A percentile compares a stretch with the other conserved stretches of the same genome.
Conservation (phyloP, 139 green algal genomes). For the Haematococcus sp. region DNA sequence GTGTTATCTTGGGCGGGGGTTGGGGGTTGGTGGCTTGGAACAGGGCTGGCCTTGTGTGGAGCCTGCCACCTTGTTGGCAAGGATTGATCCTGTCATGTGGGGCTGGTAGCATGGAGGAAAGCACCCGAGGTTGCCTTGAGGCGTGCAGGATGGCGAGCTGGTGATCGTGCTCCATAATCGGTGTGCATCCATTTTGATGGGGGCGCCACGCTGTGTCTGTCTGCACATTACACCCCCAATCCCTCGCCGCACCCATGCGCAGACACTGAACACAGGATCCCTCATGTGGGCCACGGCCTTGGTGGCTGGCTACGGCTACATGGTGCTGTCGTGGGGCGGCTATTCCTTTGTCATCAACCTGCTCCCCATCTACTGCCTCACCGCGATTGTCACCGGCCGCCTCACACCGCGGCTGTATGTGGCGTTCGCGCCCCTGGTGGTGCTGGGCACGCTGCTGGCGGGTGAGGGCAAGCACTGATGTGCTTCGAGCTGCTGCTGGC, state of each 20-base stretch:
- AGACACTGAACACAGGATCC: constrained; percentile 88
- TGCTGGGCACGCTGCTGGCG: constrained; percentile 75
- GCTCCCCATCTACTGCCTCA: constrained; percentile 91
- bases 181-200: too few relatives aligned
- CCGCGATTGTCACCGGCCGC: constrained; percentile 69
- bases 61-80: background rate
- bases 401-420: constrained; percentile 73
- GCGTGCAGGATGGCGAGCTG: too few relatives aligned
- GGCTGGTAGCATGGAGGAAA: too few relatives aligned
- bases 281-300: constrained; percentile 72
- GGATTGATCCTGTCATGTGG: too few relatives aligned
- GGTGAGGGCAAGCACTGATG: constrained; percentile 28
- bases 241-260: too few relatives aligned
- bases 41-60: background rate
- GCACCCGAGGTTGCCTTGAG: too few relatives aligned
- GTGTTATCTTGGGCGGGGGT: background rate
- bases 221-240: too few relatives aligned
- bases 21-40: background rate
- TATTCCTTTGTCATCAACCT: constrained; percentile 99
- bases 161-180: too few relatives aligned
- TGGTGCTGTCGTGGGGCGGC: constrained; percentile 90
- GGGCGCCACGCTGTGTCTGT: too few relatives aligned
- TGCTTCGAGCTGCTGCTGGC: background rate
- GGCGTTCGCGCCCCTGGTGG: constrained; percentile 79
- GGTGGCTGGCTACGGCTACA: constrained; percentile 81